Evolutionary conservation across 2,329 filamentous ascomycete genomes (phyloP).

Genomic region (Macrophomina tecta): DNA sequence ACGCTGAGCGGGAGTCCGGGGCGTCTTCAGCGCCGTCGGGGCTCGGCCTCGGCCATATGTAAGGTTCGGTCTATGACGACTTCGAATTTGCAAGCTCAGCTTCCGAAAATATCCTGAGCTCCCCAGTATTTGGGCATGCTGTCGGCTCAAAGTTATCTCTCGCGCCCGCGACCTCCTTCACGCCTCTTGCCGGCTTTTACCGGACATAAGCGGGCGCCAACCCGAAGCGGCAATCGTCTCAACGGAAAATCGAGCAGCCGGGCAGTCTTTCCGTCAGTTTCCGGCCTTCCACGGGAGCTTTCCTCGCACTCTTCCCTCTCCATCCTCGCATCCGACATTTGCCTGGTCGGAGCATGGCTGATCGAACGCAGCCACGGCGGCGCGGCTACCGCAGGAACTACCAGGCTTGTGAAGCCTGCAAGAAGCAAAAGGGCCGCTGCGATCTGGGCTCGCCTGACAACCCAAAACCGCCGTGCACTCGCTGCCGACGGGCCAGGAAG

Average conservation of each 20-base stretch:
- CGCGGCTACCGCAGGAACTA: constrained; percentile 24
- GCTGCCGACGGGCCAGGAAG: constrained; percentile 20
- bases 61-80: not conserved
- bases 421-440: constrained; percentile 27
- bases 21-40: not conserved
- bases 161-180: not conserved
- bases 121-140: constrained; percentile 1
- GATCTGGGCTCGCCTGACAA: constrained; percentile 24
- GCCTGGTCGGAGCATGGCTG: constrained; percentile 9
- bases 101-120: not conserved
- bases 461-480: constrained; percentile 23
- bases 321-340: not conserved
- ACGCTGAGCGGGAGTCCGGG: not conserved
- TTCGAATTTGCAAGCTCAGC: not conserved
- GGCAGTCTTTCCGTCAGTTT: constrained; percentile 15
- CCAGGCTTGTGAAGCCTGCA: constrained; percentile 25
- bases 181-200: not conserved
- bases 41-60: not conserved
- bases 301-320: not conserved
- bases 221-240: constrained; percentile 3
- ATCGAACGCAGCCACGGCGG: constrained; percentile 11
- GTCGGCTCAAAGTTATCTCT: not conserved
- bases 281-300: constrained; percentile 10
- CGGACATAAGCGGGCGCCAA: constrained; percentile 9
- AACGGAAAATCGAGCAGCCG: constrained; percentile 22